A percentile compares a stretch with the other conserved stretches of the same genome.
These are phyloP conservation scores for Brassica incana DNA, from an alignment of 345 rosid species.

Conservation along the genomic window DNA sequence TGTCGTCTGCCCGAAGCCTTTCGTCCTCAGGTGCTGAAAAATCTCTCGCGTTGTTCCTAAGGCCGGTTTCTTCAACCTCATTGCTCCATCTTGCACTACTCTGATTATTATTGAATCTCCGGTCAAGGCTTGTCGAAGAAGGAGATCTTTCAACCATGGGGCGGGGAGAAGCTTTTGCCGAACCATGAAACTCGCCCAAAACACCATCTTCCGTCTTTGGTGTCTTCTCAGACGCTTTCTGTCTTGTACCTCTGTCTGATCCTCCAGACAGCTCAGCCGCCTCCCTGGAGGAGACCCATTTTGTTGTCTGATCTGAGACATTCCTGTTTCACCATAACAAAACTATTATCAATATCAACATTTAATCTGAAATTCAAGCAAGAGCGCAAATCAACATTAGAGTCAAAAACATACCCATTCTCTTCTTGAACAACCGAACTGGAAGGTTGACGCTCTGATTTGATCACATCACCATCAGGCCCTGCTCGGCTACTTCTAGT, in stretches of 20 bases:
- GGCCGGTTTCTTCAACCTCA: slow-evolving; percentile 72
- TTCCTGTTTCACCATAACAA: slow-evolving; percentile 50
- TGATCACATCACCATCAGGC: slow-evolving; percentile 64
- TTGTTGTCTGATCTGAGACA: slow-evolving; percentile 53
- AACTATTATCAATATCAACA: slow-evolving; percentile 5
- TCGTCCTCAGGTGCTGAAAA: slow-evolving; percentile 62
- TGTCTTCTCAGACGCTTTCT: slow-evolving; percentile 59
- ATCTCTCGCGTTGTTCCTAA: slow-evolving; percentile 56
- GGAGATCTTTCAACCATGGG: slow-evolving; percentile 75
- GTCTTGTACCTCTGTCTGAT: slow-evolving; percentile 60
- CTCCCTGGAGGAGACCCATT: slow-evolving; percentile 59
- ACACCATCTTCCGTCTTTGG: slow-evolving; percentile 65
- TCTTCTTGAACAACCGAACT: slow-evolving; percentile 68
- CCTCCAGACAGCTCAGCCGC: slow-evolving; percentile 50
- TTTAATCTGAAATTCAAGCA: neutral
- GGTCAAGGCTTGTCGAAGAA: slow-evolving; percentile 73
- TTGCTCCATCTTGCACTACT: slow-evolving; percentile 58
- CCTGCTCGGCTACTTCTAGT: slow-evolving; percentile 57
- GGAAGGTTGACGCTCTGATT: slow-evolving; percentile 62
- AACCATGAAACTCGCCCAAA: slow-evolving; percentile 53
- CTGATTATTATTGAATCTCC: slow-evolving; percentile 59
- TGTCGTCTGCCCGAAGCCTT: slow-evolving; percentile 59
- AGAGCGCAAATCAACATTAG: too few relatives aligned
- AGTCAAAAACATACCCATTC: slow-evolving; percentile 49
- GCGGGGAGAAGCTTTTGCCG: slow-evolving; percentile 77